Base-by-base conservation (phyloP, 1,284 basidiomycete genomes). In the Dichomitus squalens region DNA sequence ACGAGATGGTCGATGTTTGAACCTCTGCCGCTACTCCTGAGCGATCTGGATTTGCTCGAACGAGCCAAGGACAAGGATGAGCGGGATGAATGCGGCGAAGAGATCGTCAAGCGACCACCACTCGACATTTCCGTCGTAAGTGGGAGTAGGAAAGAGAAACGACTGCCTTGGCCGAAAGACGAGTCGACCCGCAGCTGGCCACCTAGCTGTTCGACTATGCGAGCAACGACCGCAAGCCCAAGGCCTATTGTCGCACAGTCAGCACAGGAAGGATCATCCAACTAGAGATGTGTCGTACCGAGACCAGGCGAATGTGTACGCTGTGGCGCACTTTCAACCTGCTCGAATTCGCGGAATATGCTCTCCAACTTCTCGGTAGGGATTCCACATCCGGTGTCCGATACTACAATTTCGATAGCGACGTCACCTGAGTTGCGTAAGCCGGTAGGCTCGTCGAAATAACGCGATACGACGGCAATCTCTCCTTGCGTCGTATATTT, bases 271-370 rank as follows among this genome's bases (percentile, higher is more conserved):
- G n/a, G n/a, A n/a, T n/a, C n/a, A n/a, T n/a, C n/a, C n/a, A n/a
- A n/a, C n/a, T n/a, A n/a, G n/a, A 16, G 8, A 46, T 7, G n/a
- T 0, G 25, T 23, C 79, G 59, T 57, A 82, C 84, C 86, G 27
- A 88, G 75, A n/a, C 85, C 85, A 39, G 77, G 73, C 3, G 67
- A 64, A 38, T 69, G 69, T 14, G 70, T 65, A 54, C 72, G 75
- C 6, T 78, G 66, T 40, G 78, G 75, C 11, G 72, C 71, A 4
- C 83, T 83, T 62, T 92, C 91, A 2, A 93, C 90, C 64, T 93
- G 88, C 72, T 95, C 93, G 59, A 96, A 91, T 59, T 93, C 90
- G 51, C 92, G 78, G 75, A 95, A 95, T 59, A 95, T 92, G 56
- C 83, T 85, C 69, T 92, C 90, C 23, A 95, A 79, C 71, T 90